Base-by-base conservation (phyloP, 2,329 filamentous ascomycete genomes). In the Polychaeton citri region DNA sequence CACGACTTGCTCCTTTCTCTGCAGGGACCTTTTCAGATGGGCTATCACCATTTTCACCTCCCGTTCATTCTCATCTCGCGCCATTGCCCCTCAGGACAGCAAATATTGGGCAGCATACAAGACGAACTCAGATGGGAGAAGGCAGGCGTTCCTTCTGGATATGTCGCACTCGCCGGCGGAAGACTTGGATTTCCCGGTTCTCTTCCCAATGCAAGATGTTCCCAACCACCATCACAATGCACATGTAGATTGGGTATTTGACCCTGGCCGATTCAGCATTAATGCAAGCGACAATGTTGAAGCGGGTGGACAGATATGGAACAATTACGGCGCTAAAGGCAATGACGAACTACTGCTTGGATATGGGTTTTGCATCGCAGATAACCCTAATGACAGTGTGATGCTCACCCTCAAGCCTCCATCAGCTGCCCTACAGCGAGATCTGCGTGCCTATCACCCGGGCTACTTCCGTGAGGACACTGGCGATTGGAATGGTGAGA, bases 311-410 rank as follows among this genome's bases (percentile, higher is more conserved):
- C 61, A 71, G 41, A 49, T 71, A 2, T 66, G 58, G 52, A 72
- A 72, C 47, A 71, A 71, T 44, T 72, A 71, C 37, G 68, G 62
- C 0, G 61, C 66, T 2, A 71, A 71, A 43, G 55, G 61, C 5
- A 72, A 71, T 34, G 66, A 68, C 41, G 66, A 71, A 44, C 51
- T 71, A 2, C 51, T 71, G 2, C 59, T 68, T 32, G 67, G 68
- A 3, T 72, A 72, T 38, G 68, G 68, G 3, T 71, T 71, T 49
- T 65, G 61, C 39, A 54, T 68, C 10, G 47, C 50, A 5, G 43
- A 62, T 30, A 71, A 70, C 26, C 63, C 63, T 0, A 57, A 62
- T 28, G 68, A 71, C 43, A 56, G 59, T 33, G 59, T 66, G 6
- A 50, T 62, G 6, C 45, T 68, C 30, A 60, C 60, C 15, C 51